Evolutionary conservation across 2,329 filamentous ascomycete genomes (phyloP).

Genomic region (Neonectria ditissima): DNA sequence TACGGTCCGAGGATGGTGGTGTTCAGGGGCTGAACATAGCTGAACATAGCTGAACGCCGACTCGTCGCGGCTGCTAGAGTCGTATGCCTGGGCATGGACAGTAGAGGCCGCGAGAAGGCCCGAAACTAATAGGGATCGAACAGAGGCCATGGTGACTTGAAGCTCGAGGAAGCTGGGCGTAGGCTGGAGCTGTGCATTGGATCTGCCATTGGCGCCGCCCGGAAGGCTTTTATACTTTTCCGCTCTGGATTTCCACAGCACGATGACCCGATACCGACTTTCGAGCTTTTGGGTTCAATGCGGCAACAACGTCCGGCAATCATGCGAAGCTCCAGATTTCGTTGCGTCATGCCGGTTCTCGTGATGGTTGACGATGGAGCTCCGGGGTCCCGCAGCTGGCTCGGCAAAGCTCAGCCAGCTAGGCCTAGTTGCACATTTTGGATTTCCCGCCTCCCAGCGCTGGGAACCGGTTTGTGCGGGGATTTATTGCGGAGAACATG

Average conservation of each 20-base stretch:
- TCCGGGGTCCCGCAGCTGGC: constrained; percentile 13
- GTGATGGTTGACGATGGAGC: constrained; percentile 25
- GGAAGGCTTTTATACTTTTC: constrained; percentile 26
- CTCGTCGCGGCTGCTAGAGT: constrained; percentile 35
- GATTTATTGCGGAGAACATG: constrained; percentile 25
- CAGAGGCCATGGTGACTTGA: constrained; percentile 36
- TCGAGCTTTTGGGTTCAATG: neutral
- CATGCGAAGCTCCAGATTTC: neutral
- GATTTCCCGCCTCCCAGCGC: neutral
- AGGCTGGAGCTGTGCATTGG: constrained; percentile 18
- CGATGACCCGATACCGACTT: neutral
- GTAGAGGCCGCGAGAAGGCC: constrained; percentile 47
- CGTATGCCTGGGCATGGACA: constrained; percentile 45
- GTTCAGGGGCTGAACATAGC: constrained; percentile 56
- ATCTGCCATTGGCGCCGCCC: neutral
- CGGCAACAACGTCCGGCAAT: neutral
- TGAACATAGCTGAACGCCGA: constrained; percentile 55
- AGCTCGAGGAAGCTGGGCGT: constrained; percentile 19
- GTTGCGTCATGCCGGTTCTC: constrained; percentile 34
- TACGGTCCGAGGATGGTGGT: constrained; percentile 56
- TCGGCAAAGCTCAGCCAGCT: constrained; percentile 15
- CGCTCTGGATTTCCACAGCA: neutral
- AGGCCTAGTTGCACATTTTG: too few species aligned
- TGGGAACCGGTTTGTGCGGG: constrained; percentile 16
- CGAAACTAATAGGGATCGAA: constrained; percentile 53